Evolutionary conservation across 305 asterid genomes (phyloP).

Genomic region (Rubia occidens): DNA sequence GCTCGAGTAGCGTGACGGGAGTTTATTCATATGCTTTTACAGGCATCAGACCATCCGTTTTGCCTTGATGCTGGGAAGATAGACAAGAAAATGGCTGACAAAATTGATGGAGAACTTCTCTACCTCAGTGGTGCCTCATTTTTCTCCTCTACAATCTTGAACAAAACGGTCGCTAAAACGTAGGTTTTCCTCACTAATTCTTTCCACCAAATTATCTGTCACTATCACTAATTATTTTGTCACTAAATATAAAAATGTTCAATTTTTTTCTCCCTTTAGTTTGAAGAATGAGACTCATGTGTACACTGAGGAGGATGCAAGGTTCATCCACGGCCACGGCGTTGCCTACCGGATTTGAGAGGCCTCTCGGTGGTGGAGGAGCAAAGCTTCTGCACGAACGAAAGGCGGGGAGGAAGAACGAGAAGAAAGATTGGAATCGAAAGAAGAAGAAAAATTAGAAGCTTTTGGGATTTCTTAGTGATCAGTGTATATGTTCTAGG

Average conservation of each 20-base stretch:
- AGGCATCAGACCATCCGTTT: slow-evolving; percentile 92
- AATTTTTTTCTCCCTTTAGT: slow-evolving; percentile 20
- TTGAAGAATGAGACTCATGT: slow-evolving; percentile 83
- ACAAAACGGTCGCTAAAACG: slow-evolving; percentile 85
- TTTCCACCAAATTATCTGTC: too few species aligned
- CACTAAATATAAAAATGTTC: not conserved
- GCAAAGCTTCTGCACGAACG: slow-evolving; percentile 22
- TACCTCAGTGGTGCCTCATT: slow-evolving; percentile 83
- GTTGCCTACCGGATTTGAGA: slow-evolving; percentile 53
- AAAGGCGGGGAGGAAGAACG: not conserved
- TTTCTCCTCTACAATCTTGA: slow-evolving; percentile 75
- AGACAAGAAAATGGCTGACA: slow-evolving; percentile 76
- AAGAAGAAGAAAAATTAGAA: slow-evolving; percentile 16
- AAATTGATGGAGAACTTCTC: slow-evolving; percentile 72
- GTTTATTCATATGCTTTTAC: not conserved
- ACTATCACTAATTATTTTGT: not conserved
- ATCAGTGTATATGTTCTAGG: slow-evolving; percentile 16
- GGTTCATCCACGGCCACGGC: slow-evolving; percentile 95
- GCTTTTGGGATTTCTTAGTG: slow-evolving; percentile 24
- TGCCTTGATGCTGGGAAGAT: slow-evolving; percentile 66
- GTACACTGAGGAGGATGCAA: slow-evolving; percentile 87
- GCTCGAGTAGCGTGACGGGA: too few species aligned
- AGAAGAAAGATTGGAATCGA: not conserved
- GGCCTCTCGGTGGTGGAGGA: slow-evolving; percentile 4
- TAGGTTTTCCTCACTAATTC: slow-evolving; percentile 15